A percentile compares a stretch with the other conserved stretches of the same genome.
These are phyloP conservation scores for Daldinia childiae DNA, from an alignment of 495 filamentous ascomycete species.

Conservation along the genomic window DNA sequence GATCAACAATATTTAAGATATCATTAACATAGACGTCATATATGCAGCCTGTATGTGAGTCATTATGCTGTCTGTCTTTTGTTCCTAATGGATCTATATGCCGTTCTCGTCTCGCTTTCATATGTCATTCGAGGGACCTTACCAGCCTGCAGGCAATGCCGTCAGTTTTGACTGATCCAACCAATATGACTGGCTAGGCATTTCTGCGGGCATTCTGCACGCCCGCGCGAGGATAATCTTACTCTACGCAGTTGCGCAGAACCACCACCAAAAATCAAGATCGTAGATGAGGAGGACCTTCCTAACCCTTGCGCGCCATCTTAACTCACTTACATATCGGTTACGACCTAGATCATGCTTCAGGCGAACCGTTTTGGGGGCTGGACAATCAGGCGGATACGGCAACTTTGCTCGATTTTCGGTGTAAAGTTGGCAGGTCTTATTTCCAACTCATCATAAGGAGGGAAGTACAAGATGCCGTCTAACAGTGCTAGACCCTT, in stretches of 20 bases:
- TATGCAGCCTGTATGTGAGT: conserved; percentile 38
- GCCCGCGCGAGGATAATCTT: conserved; percentile 23
- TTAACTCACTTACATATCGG: conserved; percentile 20
- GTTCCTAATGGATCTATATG: conserved; percentile 8
- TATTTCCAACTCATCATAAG: conserved; percentile 29
- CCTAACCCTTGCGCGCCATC: conserved; percentile 28
- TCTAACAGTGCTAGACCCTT: conserved; percentile 36
- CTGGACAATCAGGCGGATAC: conserved; percentile 23
- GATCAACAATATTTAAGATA: conserved; percentile 4
- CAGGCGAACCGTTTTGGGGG: conserved; percentile 32
- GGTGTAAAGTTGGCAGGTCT: conserved; percentile 40
- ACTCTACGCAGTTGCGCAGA: conserved; percentile 37
- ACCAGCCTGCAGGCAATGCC: conserved; percentile 15
- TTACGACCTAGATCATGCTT: conserved; percentile 26
- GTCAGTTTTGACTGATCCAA: conserved; percentile 22
- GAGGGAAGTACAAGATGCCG: conserved; percentile 47
- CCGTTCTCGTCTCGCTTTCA: conserved; percentile 19
- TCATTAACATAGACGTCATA: conserved; percentile 23
- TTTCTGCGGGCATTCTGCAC: conserved; percentile 30
- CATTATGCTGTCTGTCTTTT: conserved; percentile 18
- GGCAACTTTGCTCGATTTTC: conserved; percentile 40
- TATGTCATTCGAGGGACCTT: conserved; percentile 17
- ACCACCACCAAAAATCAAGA: conserved; percentile 33
- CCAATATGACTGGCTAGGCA: conserved; percentile 24
- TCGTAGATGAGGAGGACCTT: conserved; percentile 27